Base-by-base conservation (phyloP, 352 stramenopile species). In the Phytophthora ramorum region DNA sequence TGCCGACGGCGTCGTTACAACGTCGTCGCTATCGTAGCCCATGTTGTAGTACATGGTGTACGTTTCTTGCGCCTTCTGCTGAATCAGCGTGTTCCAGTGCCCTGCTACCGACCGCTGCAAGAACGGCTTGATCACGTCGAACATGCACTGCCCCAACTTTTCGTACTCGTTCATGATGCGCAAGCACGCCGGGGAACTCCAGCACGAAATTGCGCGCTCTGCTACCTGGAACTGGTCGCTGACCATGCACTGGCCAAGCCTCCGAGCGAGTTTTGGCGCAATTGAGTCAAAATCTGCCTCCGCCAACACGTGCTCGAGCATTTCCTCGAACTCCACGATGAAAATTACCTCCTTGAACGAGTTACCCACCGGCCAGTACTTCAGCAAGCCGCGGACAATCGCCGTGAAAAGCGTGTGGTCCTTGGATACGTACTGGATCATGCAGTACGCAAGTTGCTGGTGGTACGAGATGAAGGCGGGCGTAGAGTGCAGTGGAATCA, bases 131-230 rank as follows among this genome's bases (percentile, higher is more conserved):
- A 95, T 88, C 28, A 92, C 55, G 60, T 93, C 71, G 53, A 95
- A 95, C 86, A 94, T 95, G 17, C 76, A 61, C 64, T 95, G 87
- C 10, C 78, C 87, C 58, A 95, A 52, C 56, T 93, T 93, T 58
- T 95, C 87, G 80, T 95, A 95, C 75, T 91, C 85, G 69, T 95
- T 95, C 87, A 95, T 95, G 69, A 95, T 91, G 35, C 87, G 87
- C 58, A 93, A 76, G 47, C 87, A 95, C 38, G 83, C 71, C 9
- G 87, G 73, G 32, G 85, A 94, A 40, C 81, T 89, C 86, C 86
- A 96, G 54, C 84, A 93, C 50, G 86, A 90, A 44, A 94, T 92
- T 13, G 88, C 86, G 38, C 88, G 86, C 58, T 96, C 88, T 49
- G 85, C 79, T 16, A 96, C 88, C 62, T 96, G 88, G 49, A 94